These are phyloP conservation scores for Limnanthes douglasii DNA, from an alignment of 345 rosid genomes.

Conservation along the genomic window DNA sequence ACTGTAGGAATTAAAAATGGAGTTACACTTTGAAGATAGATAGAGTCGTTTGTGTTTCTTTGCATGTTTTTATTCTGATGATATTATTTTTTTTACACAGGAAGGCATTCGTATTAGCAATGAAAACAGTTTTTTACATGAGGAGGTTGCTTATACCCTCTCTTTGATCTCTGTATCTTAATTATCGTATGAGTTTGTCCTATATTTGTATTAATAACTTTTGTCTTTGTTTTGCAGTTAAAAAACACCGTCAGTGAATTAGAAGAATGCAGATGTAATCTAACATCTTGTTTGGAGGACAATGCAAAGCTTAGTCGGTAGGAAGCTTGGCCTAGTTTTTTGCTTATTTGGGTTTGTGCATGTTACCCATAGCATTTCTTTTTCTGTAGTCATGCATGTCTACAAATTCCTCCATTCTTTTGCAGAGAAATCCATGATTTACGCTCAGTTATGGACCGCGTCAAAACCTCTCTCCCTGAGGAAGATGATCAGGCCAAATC, in stretches of 20 bases:
- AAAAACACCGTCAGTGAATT: constrained; percentile 39
- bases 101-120: constrained; percentile 24
- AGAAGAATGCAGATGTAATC: constrained; percentile 55
- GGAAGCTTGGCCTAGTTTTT: constrained; percentile 16
- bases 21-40: neutral
- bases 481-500: constrained; percentile 12
- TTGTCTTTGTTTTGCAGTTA: constrained; percentile 27
- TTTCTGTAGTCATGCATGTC: constrained; percentile 7
- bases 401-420: constrained; percentile 10
- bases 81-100: constrained; percentile 17
- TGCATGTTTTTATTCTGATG: constrained; percentile 6
- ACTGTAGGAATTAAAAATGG: neutral
- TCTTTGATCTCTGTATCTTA: no score
- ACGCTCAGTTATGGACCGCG: constrained; percentile 25
- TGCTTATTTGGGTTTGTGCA: constrained; percentile 4
- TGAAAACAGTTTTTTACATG: constrained; percentile 35
- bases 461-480: constrained; percentile 17
- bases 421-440: constrained; percentile 64
- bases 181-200: constrained; percentile 7
- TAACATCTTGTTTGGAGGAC: constrained; percentile 63
- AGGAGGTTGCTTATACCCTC: constrained; percentile 62
- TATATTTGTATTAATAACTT: constrained; percentile 8
- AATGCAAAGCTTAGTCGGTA: constrained; percentile 65
- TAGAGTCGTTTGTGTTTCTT: constrained; percentile 1
- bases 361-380: constrained; percentile 4